These are phyloP conservation scores for Gossypium gossypioides DNA, from an alignment of 441 rosid genomes.

Conservation along the genomic window DNA sequence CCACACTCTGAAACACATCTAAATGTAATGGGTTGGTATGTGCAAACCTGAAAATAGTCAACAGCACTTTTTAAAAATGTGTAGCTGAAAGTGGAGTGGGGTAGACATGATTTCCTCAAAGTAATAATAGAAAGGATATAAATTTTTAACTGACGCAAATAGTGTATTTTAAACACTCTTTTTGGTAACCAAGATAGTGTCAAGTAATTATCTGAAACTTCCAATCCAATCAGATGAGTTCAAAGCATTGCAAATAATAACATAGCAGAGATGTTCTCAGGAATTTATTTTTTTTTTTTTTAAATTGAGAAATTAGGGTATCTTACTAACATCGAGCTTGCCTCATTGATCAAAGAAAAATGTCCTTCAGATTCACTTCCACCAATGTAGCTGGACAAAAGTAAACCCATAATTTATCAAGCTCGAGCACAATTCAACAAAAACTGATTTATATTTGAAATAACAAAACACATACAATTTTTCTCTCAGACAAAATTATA, in stretches of 20 bases:
- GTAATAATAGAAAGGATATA: not conserved
- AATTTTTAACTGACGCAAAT: not conserved
- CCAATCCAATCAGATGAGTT: not conserved
- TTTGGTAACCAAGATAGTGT: not conserved
- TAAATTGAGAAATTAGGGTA: not conserved
- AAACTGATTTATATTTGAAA: not conserved
- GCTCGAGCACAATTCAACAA: slow-evolving; percentile 17
- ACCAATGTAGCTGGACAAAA: slow-evolving; percentile 63
- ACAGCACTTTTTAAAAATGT: slow-evolving; percentile 2
- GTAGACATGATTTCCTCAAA: slow-evolving; percentile 2
- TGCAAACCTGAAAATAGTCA: slow-evolving; percentile 62
- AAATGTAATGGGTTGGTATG: slow-evolving; percentile 93
- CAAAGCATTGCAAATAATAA: not conserved
- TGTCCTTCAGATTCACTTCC: slow-evolving; percentile 90
- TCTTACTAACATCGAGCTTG: slow-evolving; percentile 86
- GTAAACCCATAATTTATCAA: slow-evolving; percentile 5
- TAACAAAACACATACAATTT: not conserved
- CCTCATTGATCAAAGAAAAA: slow-evolving; percentile 86
- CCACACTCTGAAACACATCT: slow-evolving; percentile 80
- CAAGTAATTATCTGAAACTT: not conserved
- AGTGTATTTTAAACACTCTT: not conserved
- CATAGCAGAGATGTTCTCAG: slow-evolving; percentile 1
- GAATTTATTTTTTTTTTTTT: not conserved
- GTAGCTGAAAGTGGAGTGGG: not conserved
- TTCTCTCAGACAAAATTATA: slow-evolving; percentile 15